Percentiles rank a stretch among this genome's conserved stretches.
Evolutionary conservation across 179 eudicot genomes (phyloP).

Genomic region (Gypsophila paniculata): DNA sequence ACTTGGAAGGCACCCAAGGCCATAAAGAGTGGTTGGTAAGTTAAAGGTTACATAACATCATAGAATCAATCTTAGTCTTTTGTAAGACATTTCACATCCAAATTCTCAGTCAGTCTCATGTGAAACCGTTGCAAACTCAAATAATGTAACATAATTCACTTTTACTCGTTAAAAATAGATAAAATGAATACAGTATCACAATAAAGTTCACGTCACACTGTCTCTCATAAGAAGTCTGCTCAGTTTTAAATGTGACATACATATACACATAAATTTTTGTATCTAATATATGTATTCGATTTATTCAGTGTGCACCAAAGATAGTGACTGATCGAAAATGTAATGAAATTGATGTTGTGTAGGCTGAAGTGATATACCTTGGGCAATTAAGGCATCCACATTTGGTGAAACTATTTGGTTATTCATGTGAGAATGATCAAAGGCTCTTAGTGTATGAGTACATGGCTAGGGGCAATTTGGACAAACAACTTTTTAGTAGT

Average conservation of each 20-base stretch:
- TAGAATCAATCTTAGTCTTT: not conserved
- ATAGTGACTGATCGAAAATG: not conserved
- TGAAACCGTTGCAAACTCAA: too few relatives aligned
- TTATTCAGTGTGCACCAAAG: not conserved
- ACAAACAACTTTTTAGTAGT: constrained; percentile 39
- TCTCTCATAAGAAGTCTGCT: too few relatives aligned
- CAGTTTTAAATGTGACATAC: too few relatives aligned
- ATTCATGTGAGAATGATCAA: constrained; percentile 41
- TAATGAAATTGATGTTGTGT: not conserved
- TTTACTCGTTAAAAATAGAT: too few relatives aligned
- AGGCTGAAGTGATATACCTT: constrained; percentile 60
- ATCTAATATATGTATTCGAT: too few relatives aligned
- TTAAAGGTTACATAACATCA: not conserved
- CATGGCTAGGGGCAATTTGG: constrained; percentile 46
- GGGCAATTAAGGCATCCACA: constrained; percentile 43
- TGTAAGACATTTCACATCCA: too few relatives aligned
- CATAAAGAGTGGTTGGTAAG: constrained; percentile 91
- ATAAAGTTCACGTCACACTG: too few relatives aligned
- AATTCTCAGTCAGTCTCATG: too few relatives aligned
- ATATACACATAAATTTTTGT: too few relatives aligned
- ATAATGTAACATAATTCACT: too few relatives aligned
- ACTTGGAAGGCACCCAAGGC: constrained; percentile 82
- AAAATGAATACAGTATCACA: too few relatives aligned
- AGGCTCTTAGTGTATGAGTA: constrained; percentile 45
- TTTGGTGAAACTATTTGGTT: constrained; percentile 40